Evolutionary conservation across 495 filamentous ascomycete species (phyloP).

Genomic region (Aspergillus campestris): DNA sequence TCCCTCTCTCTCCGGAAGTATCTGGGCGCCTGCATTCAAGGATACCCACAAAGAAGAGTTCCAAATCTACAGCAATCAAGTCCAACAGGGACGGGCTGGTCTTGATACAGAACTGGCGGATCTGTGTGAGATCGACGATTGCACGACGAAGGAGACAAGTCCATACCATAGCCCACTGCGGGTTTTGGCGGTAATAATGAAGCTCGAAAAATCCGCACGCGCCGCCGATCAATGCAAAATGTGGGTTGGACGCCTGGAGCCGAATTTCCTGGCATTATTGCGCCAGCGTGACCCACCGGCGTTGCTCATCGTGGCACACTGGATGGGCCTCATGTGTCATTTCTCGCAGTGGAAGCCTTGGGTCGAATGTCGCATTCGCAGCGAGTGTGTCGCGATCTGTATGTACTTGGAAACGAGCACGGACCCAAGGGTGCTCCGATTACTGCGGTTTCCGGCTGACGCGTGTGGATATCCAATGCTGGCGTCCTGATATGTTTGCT

Average conservation of each 20-base stretch:
- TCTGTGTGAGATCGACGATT: constrained; percentile 30
- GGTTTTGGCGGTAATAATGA: constrained; percentile 20
- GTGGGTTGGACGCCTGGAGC: constrained; percentile 26
- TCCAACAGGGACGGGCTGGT: constrained; percentile 23
- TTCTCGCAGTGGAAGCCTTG: constrained; percentile 19
- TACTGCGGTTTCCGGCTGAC: constrained; percentile 47
- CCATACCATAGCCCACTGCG: constrained; percentile 30
- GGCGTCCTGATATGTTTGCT: no score
- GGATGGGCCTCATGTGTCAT: constrained; percentile 28
- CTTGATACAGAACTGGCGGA: constrained; percentile 26
- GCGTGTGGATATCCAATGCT: constrained; percentile 54
- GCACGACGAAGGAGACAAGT: constrained; percentile 23
- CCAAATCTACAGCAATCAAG: constrained; percentile 13
- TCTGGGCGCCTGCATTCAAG: constrained; percentile 25
- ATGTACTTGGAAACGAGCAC: constrained; percentile 19
- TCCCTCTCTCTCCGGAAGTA: constrained; percentile 24
- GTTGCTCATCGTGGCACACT: constrained; percentile 33
- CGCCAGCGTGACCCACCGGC: constrained; percentile 26
- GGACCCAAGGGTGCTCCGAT: constrained; percentile 6
- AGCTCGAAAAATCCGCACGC: constrained; percentile 9
- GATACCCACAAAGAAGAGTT: constrained; percentile 14
- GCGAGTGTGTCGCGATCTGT: constrained; percentile 32
- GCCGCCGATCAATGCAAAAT: constrained; percentile 18
- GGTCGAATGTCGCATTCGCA: constrained; percentile 19
- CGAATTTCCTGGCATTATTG: constrained; percentile 21